phyloP scores from a whole-genome alignment of 2,329 filamentous ascomycete genomes.

The Pseudogymnoascus destructans region DNA sequence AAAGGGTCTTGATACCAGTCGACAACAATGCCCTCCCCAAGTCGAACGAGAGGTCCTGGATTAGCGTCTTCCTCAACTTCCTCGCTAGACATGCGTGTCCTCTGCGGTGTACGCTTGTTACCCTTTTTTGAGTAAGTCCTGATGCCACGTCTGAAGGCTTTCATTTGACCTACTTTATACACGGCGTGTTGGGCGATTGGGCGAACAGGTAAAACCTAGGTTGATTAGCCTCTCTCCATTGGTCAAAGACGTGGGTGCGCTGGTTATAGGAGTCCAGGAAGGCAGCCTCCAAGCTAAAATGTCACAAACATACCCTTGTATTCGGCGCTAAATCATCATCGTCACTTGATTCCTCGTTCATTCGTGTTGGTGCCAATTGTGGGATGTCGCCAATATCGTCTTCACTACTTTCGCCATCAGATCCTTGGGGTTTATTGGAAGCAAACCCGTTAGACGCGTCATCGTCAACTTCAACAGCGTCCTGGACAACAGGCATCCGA shows the following conservation, averaged over 20 bases:
- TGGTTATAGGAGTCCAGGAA: not conserved
- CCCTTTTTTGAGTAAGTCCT: slow-evolving; percentile 30
- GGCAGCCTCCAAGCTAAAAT: not conserved
- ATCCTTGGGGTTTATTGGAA: slow-evolving; percentile 34
- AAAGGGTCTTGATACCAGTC: slow-evolving; percentile 68
- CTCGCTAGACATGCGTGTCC: slow-evolving; percentile 10
- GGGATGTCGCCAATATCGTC: slow-evolving; percentile 20
- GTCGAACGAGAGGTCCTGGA: slow-evolving; percentile 55
- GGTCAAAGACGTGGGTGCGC: not conserved
- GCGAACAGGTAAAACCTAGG: slow-evolving; percentile 25
- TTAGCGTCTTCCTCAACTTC: slow-evolving; percentile 24
- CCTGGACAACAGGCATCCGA: slow-evolving; percentile 26
- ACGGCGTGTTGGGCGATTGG: slow-evolving; percentile 18
- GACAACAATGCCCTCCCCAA: slow-evolving; percentile 74
- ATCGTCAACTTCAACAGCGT: slow-evolving; percentile 16
- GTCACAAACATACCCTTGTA: slow-evolving; percentile 17
- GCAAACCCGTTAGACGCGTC: slow-evolving; percentile 26
- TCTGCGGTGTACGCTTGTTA: slow-evolving; percentile 18
- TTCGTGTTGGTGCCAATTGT: slow-evolving; percentile 33
- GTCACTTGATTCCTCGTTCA: slow-evolving; percentile 46
- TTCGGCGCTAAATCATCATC: slow-evolving; percentile 27
- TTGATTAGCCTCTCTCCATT: not conserved
- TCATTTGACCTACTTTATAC: slow-evolving; percentile 24
- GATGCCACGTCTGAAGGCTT: slow-evolving; percentile 20
- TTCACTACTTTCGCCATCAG: slow-evolving; percentile 40